A percentile compares a stretch with the other conserved stretches of the same genome.
phyloP scores from a whole-genome alignment of 768 basidiomycete genomes.

The Suillus lakei region DNA sequence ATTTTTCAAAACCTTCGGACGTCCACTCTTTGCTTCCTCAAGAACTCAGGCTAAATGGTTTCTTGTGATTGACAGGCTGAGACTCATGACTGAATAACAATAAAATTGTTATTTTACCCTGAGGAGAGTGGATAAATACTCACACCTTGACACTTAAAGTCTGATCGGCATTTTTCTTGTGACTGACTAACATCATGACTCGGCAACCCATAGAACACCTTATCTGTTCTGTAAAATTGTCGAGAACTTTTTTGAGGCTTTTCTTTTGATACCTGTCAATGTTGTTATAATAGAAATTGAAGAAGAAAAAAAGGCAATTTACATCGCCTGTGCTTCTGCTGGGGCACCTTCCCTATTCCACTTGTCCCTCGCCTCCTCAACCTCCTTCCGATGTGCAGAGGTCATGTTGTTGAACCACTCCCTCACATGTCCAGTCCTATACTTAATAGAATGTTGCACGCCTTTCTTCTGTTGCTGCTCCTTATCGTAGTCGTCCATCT shows the following conservation, averaged over 20 bases:
- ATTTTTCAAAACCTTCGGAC: too few species aligned
- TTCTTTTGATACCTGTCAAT: slow-evolving; percentile 2
- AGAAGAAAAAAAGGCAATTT: background rate
- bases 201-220: background rate
- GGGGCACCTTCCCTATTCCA: background rate
- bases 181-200: background rate
- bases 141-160: too few species aligned
- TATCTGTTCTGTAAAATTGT: background rate
- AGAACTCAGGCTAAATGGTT: background rate
- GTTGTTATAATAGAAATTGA: background rate
- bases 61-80: background rate
- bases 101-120: too few species aligned
- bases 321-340: background rate
- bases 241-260: background rate
- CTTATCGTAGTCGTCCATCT: background rate
- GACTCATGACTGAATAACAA: background rate
- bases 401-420: slow-evolving; percentile 2
- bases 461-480: background rate
- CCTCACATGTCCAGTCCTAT: background rate
- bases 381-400: background rate
- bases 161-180: background rate
- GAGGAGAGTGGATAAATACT: too few species aligned
- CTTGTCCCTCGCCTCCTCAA: background rate
- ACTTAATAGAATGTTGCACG: background rate
- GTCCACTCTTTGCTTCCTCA: background rate